phyloP scores from a whole-genome alignment of 2,329 filamentous ascomycete genomes.

The Aureobasidium leucospermi region DNA sequence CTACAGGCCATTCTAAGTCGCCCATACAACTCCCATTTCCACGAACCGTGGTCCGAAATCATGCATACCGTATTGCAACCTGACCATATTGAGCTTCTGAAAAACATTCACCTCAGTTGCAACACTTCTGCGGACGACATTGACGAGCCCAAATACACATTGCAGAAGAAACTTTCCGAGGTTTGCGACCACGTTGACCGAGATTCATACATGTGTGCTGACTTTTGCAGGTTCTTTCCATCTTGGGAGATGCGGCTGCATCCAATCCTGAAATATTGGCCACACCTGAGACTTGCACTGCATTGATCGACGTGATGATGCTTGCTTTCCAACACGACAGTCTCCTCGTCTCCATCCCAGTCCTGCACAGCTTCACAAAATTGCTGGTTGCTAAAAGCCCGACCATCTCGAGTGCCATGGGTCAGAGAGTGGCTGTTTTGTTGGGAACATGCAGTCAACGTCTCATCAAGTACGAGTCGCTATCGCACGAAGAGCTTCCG shows the following conservation, averaged over 20 bases:
- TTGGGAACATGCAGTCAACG: constrained; percentile 77
- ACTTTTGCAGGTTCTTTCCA: constrained; percentile 64
- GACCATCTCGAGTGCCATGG: constrained; percentile 55
- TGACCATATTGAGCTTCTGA: constrained; percentile 25
- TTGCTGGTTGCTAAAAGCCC: constrained; percentile 67
- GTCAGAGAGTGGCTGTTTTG: constrained; percentile 61
- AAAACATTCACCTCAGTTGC: constrained; percentile 24
- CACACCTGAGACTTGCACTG: constrained; percentile 59
- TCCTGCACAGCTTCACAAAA: constrained; percentile 82
- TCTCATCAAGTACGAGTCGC: constrained; percentile 76
- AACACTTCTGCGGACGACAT: constrained; percentile 56
- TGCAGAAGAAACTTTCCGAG: constrained; percentile 92
- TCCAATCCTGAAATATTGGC: constrained; percentile 60
- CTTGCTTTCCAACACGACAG: constrained; percentile 76
- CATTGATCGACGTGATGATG: constrained; percentile 73
- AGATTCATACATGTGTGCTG: neutral
- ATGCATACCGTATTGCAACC: constrained; percentile 23
- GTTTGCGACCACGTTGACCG: constrained; percentile 37
- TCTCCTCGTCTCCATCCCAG: constrained; percentile 85
- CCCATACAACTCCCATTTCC: constrained; percentile 58
- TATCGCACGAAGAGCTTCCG: constrained; percentile 75
- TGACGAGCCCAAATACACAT: constrained; percentile 84
- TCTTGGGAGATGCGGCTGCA: constrained; percentile 76
- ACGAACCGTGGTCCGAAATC: constrained; percentile 40
- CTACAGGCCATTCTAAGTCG: constrained; percentile 32